These are phyloP conservation scores for Lepidium sativum DNA, from an alignment of 345 rosid genomes.

Conservation along the genomic window DNA sequence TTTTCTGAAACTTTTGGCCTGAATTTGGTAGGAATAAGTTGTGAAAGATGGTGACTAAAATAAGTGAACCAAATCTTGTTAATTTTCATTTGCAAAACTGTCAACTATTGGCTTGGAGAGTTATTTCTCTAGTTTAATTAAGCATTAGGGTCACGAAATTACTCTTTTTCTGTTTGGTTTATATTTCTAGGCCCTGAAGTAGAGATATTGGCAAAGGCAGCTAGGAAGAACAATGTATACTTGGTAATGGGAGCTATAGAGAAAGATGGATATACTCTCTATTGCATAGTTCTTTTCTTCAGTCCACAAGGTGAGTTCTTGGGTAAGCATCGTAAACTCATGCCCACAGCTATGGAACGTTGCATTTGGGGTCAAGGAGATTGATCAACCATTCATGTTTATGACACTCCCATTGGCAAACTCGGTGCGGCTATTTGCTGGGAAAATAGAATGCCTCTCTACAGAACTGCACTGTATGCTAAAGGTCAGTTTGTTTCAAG, in stretches of 20 bases:
- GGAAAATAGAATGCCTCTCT: slow-evolving; percentile 93
- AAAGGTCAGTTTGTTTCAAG: slow-evolving; percentile 38
- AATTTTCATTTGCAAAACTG: neutral
- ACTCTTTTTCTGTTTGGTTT: neutral
- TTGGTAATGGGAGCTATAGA: slow-evolving; percentile 88
- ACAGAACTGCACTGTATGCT: slow-evolving; percentile 72
- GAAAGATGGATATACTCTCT: slow-evolving; percentile 86
- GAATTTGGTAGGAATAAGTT: neutral
- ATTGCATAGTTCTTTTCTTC: slow-evolving; percentile 78
- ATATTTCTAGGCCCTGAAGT: slow-evolving; percentile 58
- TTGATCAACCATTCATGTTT: slow-evolving; percentile 82
- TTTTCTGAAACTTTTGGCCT: neutral
- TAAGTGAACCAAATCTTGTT: neutral
- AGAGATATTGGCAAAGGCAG: slow-evolving; percentile 60
- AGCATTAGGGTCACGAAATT: neutral
- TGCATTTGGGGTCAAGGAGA: slow-evolving; percentile 98
- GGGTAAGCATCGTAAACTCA: slow-evolving; percentile 84
- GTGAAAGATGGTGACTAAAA: too few species aligned
- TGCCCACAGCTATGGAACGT: slow-evolving; percentile 86
- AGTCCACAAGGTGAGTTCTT: slow-evolving; percentile 65
- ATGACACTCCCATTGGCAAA: slow-evolving; percentile 74
- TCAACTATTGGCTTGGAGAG: neutral
- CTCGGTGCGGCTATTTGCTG: slow-evolving; percentile 90
- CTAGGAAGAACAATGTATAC: slow-evolving; percentile 58
- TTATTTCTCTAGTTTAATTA: neutral